Percentiles rank a stretch among this genome's conserved stretches.
These are phyloP conservation scores for Saccharomycopsis vini DNA, from an alignment of 805 yeast genomes.

Conservation along the genomic window DNA sequence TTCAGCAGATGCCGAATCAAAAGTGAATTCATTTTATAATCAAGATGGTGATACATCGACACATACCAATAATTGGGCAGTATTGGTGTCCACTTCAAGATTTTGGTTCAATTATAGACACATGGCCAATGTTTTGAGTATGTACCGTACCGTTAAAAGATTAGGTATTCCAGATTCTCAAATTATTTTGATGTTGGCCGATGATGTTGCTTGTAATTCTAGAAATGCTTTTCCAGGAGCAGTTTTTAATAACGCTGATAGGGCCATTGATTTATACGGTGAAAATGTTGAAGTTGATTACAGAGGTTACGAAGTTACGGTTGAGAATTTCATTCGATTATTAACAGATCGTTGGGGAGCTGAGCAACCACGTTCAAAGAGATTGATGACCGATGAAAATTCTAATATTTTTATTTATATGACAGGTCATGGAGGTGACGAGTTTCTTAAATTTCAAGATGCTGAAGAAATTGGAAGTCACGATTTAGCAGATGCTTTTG, in stretches of 20 bases:
- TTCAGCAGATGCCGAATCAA: background rate
- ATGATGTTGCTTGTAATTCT: conserved; percentile 95
- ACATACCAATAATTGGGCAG: conserved; percentile 72
- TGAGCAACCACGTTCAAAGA: conserved; percentile 86
- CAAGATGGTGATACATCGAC: conserved; percentile 24
- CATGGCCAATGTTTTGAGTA: conserved; percentile 90
- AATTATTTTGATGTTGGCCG: conserved; percentile 90
- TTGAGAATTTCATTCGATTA: conserved; percentile 87
- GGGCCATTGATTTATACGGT: conserved; percentile 88
- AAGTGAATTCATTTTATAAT: background rate
- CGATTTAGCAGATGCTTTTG: conserved; percentile 95
- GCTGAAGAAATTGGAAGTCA: conserved; percentile 95
- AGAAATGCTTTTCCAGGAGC: conserved; percentile 94
- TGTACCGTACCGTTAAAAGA: conserved; percentile 92
- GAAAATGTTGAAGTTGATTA: conserved; percentile 94
- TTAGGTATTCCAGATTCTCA: conserved; percentile 97
- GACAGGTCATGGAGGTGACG: conserved; percentile 99
- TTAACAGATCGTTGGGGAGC: conserved; percentile 94
- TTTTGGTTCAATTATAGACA: conserved; percentile 99
- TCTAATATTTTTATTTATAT: conserved; percentile 88
- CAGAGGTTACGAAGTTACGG: conserved; percentile 96
- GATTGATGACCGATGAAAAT: conserved; percentile 85
- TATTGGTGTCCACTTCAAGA: conserved; percentile 87
- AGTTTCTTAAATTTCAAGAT: conserved; percentile 93
- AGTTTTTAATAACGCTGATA: conserved; percentile 87